These are phyloP conservation scores for Spergularia bocconei DNA, from an alignment of 148 eudicot species.

Conservation along the genomic window DNA sequence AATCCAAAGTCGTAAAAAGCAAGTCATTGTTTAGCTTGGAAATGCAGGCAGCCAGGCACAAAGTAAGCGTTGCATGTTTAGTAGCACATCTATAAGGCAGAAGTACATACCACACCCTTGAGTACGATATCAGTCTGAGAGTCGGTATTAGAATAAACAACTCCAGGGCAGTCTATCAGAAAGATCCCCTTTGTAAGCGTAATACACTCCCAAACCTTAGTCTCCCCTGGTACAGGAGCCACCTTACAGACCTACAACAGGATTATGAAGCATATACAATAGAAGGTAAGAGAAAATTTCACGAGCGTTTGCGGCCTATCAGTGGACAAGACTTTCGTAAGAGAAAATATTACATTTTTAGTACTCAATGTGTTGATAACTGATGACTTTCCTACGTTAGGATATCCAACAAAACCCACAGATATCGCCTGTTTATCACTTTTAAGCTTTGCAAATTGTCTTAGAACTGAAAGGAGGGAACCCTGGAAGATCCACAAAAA, in stretches of 20 bases:
- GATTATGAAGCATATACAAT: not conserved
- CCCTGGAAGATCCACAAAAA: slow-evolving; percentile 39
- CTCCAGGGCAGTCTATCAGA: slow-evolving; percentile 95
- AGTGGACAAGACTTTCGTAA: not conserved
- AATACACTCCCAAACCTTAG: slow-evolving; percentile 92
- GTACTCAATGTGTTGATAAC: slow-evolving; percentile 87
- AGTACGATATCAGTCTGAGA: slow-evolving; percentile 84
- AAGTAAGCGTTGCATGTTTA: not conserved
- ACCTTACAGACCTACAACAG: slow-evolving; percentile 73
- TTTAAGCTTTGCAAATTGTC: slow-evolving; percentile 83
- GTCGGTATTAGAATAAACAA: slow-evolving; percentile 73
- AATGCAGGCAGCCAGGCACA: not conserved
- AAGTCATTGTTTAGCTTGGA: not conserved
- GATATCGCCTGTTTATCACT: slow-evolving; percentile 89
- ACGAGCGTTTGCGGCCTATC: not conserved
- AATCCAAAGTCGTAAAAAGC: not conserved
- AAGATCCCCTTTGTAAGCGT: slow-evolving; percentile 86
- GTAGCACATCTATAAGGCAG: not conserved
- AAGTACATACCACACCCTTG: slow-evolving; percentile 87
- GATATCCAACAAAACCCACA: slow-evolving; percentile 95
- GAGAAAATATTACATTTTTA: slow-evolving; percentile 57
- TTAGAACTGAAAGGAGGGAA: slow-evolving; percentile 80
- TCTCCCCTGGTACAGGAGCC: slow-evolving; percentile 91
- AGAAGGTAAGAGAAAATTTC: not conserved
- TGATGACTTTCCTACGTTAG: slow-evolving; percentile 94